Percentiles rank a stretch among this genome's conserved stretches.
These are phyloP conservation scores for Penium margaritaceum DNA, from an alignment of 139 green algal genomes.

Conservation along the genomic window DNA sequence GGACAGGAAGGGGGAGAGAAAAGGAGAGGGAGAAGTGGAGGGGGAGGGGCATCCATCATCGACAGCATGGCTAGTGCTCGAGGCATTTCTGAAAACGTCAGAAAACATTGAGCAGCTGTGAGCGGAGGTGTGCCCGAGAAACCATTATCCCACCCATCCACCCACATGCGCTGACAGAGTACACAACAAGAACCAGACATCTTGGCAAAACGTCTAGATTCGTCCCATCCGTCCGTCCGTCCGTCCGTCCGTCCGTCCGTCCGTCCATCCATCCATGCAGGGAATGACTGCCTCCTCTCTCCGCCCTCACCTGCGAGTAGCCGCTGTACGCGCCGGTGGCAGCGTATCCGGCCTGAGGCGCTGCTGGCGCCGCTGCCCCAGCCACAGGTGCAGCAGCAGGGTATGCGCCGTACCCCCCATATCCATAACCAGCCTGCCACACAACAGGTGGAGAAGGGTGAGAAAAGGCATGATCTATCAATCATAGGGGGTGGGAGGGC, in stretches of 20 bases:
- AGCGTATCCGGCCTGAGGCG: neutral
- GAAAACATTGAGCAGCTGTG: too few relatives aligned
- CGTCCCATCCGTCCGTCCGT: neutral
- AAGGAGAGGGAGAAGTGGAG: too few relatives aligned
- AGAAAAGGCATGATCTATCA: neutral
- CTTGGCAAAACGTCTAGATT: neutral
- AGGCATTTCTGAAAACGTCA: too few relatives aligned
- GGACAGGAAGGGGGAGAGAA: too few relatives aligned
- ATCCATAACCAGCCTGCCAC: neutral
- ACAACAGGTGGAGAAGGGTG: neutral
- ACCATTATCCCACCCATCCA: too few relatives aligned
- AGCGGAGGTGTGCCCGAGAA: too few relatives aligned
- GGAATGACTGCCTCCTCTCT: too few relatives aligned
- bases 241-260: neutral
- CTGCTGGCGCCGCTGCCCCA: neutral
- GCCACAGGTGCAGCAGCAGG: neutral
- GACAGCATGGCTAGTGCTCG: too few relatives aligned
- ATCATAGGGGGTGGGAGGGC: neutral
- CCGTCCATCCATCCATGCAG: too few relatives aligned
- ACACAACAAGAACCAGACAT: neutral
- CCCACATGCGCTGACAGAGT: too few relatives aligned
- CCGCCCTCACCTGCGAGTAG: neutral
- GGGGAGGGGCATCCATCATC: too few relatives aligned
- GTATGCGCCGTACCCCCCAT: neutral
- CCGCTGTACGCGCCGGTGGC: neutral